Evolutionary conservation across 2,329 filamentous ascomycete genomes (phyloP).

Genomic region (Eurotiales sp.): DNA sequence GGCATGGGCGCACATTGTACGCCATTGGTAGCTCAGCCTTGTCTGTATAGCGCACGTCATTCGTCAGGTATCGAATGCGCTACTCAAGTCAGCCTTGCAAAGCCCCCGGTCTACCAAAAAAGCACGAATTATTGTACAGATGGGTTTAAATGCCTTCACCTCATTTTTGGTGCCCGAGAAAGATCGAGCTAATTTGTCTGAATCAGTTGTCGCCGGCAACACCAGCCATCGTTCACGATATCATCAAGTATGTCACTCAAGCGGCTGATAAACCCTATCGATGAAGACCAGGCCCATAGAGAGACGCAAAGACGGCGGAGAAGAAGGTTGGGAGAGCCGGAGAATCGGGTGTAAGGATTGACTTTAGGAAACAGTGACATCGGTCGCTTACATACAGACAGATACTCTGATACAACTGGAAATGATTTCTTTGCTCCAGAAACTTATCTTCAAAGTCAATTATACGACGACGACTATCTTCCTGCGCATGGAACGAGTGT

Average conservation of each 20-base stretch:
- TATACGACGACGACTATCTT: not conserved
- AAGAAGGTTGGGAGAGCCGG: not conserved
- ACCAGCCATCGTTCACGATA: no score
- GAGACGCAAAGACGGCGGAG: not conserved
- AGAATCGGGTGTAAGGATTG: not conserved
- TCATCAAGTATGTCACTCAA: conserved; percentile 3
- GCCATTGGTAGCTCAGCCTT: no score
- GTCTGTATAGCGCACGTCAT: no score
- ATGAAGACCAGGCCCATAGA: not conserved
- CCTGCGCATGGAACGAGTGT: not conserved
- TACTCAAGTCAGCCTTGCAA: no score
- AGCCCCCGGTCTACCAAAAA: no score
- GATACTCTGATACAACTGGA: not conserved
- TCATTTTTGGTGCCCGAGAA: no score
- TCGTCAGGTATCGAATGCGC: no score
- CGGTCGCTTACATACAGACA: not conserved
- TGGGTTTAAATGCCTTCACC: no score
- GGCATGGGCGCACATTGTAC: no score
- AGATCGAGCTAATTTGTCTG: no score
- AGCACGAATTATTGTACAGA: no score
- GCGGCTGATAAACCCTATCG: conserved; percentile 1
- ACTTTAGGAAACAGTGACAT: not conserved
- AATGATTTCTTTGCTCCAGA: not conserved
- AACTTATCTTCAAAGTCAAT: not conserved
- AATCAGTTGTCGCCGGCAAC: no score